phyloP scores from a whole-genome alignment of 148 eudicot genomes.

The Persicaria tinctoria region DNA sequence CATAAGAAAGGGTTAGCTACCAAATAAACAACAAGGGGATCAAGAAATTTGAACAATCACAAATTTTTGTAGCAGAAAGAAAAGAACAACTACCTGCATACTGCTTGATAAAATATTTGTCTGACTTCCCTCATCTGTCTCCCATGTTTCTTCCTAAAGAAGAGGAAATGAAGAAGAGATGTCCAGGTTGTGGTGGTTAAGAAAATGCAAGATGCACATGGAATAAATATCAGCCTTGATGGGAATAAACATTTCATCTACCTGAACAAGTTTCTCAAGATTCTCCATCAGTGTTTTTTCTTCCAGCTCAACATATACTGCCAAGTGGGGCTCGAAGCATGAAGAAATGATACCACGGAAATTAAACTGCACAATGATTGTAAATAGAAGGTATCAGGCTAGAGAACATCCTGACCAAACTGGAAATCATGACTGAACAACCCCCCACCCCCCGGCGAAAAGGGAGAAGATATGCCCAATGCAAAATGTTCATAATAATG shows the following conservation, averaged over 20 bases:
- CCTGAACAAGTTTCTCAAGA: constrained; percentile 98
- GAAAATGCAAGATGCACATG: constrained; percentile 6
- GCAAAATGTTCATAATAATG: not conserved
- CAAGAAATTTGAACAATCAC: not conserved
- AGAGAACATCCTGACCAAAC: not conserved
- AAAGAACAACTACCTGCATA: constrained; percentile 59
- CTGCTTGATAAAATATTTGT: constrained; percentile 93
- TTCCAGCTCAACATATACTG: constrained; percentile 88
- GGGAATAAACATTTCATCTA: constrained; percentile 16
- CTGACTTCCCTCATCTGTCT: constrained; percentile 94
- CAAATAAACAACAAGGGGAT: not conserved
- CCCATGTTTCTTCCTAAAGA: constrained; percentile 96
- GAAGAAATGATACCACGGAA: constrained; percentile 94
- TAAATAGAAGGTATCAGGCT: not conserved
- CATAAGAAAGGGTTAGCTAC: not conserved
- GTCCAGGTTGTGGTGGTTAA: not conserved
- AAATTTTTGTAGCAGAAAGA: not conserved
- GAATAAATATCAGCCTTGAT: not conserved
- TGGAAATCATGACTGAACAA: not conserved
- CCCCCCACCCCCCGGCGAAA: not conserved
- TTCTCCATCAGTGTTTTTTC: constrained; percentile 94
- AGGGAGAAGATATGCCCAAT: not conserved
- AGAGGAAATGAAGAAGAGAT: not conserved
- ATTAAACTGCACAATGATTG: constrained; percentile 59
- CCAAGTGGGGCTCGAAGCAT: constrained; percentile 91